Percentiles rank a stretch among this genome's conserved stretches.
phyloP scores from a whole-genome alignment of 2,329 filamentous ascomycete species.

The Paradendryphiella salina region DNA sequence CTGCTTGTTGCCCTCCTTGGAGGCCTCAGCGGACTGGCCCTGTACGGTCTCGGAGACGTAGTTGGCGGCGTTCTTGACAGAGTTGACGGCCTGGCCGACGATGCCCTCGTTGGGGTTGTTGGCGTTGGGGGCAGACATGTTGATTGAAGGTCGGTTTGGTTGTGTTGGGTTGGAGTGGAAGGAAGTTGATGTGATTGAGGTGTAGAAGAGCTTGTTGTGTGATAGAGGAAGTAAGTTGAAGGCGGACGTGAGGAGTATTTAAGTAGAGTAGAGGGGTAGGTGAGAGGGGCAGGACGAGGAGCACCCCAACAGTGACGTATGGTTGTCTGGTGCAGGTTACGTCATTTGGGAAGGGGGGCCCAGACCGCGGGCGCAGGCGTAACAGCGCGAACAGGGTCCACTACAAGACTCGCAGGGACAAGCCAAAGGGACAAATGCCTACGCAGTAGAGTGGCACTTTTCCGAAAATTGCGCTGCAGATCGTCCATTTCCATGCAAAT shows the following conservation, averaged over 20 bases:
- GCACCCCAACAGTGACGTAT: slow-evolving; percentile 7
- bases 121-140: slow-evolving; percentile 52
- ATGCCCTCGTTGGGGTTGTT: slow-evolving; percentile 51
- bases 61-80: slow-evolving; percentile 62
- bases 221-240: slow-evolving; percentile 15
- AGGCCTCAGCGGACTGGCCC: slow-evolving; percentile 59
- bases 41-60: slow-evolving; percentile 69
- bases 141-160: slow-evolving; percentile 30
- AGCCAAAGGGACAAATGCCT: slow-evolving; percentile 5
- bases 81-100: slow-evolving; percentile 49
- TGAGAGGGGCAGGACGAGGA: slow-evolving; percentile 5
- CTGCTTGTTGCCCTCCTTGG: slow-evolving; percentile 71
- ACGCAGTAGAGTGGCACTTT: slow-evolving; percentile 10
- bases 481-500: slow-evolving; percentile 20
- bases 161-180: slow-evolving; percentile 6
- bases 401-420: slow-evolving; percentile 7
- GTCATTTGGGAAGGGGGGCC: slow-evolving; percentile 8
- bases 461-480: slow-evolving; percentile 16
- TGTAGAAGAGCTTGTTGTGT: slow-evolving; percentile 17
- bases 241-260: slow-evolving; percentile 18
- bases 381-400: slow-evolving; percentile 1
- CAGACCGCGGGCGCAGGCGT: slow-evolving; percentile 5
- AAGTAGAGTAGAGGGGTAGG: slow-evolving; percentile 16
- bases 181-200: slow-evolving; percentile 1
- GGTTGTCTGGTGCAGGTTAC: background rate